Conservation (phyloP, 495 filamentous ascomycete genomes). For the Glarea lozoyensis region DNA sequence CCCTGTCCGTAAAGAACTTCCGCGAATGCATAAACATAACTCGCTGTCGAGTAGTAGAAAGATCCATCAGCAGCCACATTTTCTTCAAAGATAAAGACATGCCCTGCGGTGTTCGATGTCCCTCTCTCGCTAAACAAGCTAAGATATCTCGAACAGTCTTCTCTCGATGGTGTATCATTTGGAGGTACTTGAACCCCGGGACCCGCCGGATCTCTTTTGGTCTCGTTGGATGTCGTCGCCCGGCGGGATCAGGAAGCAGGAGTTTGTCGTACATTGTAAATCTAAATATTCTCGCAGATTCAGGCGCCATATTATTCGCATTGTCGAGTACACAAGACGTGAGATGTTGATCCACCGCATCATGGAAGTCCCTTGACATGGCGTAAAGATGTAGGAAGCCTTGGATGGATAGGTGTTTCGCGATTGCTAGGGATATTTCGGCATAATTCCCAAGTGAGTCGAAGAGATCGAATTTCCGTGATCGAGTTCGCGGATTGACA, state of each 20-base stretch:
- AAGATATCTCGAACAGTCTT: conserved; percentile 44
- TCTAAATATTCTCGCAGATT: conserved; percentile 39
- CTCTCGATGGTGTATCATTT: conserved; percentile 42
- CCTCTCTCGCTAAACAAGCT: conserved; percentile 35
- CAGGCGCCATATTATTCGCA: conserved; percentile 28
- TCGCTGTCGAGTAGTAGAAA: conserved; percentile 39
- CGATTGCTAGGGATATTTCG: conserved; percentile 41
- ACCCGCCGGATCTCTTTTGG: conserved; percentile 12
- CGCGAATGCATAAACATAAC: conserved; percentile 39
- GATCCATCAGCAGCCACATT: conserved; percentile 60
- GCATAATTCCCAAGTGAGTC: conserved; percentile 33
- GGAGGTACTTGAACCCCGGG: conserved; percentile 42
- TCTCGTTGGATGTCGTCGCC: conserved; percentile 15
- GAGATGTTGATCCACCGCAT: conserved; percentile 36
- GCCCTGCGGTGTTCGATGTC: conserved; percentile 39
- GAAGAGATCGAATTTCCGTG: no score
- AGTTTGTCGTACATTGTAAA: conserved; percentile 39
- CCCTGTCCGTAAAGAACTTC: conserved; percentile 39
- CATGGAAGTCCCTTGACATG: conserved; percentile 47
- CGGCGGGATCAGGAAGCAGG: conserved; percentile 39
- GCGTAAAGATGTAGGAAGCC: conserved; percentile 48
- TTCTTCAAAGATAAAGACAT: conserved; percentile 41
- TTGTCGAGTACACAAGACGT: conserved; percentile 25
- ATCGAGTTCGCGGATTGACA: no score
- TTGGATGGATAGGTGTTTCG: conserved; percentile 35